These are phyloP conservation scores for Epichloe amarillans DNA, from an alignment of 2,329 filamentous ascomycete species.

Conservation along the genomic window DNA sequence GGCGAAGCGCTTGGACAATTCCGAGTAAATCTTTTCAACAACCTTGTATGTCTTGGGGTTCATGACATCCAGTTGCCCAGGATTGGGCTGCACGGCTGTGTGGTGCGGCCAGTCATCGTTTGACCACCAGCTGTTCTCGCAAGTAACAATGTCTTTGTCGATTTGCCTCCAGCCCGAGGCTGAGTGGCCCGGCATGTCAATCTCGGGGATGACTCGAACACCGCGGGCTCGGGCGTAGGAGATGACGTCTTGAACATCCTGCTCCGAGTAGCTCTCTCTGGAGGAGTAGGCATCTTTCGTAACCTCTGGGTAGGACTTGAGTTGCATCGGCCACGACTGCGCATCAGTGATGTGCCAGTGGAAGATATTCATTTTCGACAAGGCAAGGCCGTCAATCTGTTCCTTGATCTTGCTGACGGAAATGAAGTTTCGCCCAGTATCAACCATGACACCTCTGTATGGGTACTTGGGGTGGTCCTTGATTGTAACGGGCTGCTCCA, in stretches of 20 bases:
- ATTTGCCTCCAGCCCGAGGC: slow-evolving; percentile 40
- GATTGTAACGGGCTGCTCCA: slow-evolving; percentile 40
- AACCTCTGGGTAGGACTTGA: slow-evolving; percentile 36
- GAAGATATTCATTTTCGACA: slow-evolving; percentile 43
- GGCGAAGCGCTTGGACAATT: slow-evolving; percentile 34
- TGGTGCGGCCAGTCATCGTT: slow-evolving; percentile 41
- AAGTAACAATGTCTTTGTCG: slow-evolving; percentile 39
- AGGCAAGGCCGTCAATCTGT: slow-evolving; percentile 39
- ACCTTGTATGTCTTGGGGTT: slow-evolving; percentile 42
- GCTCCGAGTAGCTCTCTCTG: slow-evolving; percentile 31
- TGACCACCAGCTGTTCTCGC: slow-evolving; percentile 45
- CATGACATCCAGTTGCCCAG: slow-evolving; percentile 41
- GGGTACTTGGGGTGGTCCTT: slow-evolving; percentile 37
- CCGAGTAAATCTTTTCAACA: slow-evolving; percentile 38
- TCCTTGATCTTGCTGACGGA: slow-evolving; percentile 36
- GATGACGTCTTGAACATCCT: slow-evolving; percentile 29
- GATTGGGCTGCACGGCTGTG: slow-evolving; percentile 40
- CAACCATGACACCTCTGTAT: slow-evolving; percentile 41
- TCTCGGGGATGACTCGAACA: slow-evolving; percentile 42
- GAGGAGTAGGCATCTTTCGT: slow-evolving; percentile 39
- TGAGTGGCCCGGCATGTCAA: slow-evolving; percentile 45
- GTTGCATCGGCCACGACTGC: slow-evolving; percentile 41
- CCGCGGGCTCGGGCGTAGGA: slow-evolving; percentile 36
- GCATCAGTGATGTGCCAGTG: slow-evolving; percentile 44
- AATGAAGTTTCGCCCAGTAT: slow-evolving; percentile 41